Base-by-base conservation (phyloP, 2,329 filamentous ascomycete species). In the Samsoniella hepiali region DNA sequence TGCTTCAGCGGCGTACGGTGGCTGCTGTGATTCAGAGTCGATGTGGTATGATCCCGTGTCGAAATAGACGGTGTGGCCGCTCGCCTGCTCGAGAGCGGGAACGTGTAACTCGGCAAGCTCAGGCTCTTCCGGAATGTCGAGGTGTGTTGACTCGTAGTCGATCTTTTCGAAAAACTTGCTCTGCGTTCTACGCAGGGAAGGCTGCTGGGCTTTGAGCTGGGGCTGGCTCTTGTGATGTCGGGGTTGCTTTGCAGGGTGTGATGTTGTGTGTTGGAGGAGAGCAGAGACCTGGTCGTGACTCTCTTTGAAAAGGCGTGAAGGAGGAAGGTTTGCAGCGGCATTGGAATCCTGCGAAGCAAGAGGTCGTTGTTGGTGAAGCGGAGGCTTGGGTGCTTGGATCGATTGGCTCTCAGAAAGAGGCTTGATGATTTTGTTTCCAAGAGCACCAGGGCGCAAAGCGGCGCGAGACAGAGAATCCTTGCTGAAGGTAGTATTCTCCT, bases 221-320 rank as follows among this genome's bases (percentile, higher is more conserved):
- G 83, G 82, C 71, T 85, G 83, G 69, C 82, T 84, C 71, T 80
- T 83, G 74, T 81, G 74, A 57, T 84, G 82, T 40, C 82, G 81
- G 64, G 78, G 76, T 60, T 77, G 75, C 34, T 72, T 68, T 40
- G 72, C 64, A 53, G 69, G 65, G 27, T 67, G 45, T 34, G 51
- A 64, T 49, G 62, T 27, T 32, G 29, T 55, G 44, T 15, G 6
- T 32, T 51, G 31, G 27, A 53, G 45, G 10, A 56, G 50, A 3
- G 54, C 44, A 27, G 53, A 36, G 45, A 51, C 34, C 13, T 44
- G 53, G 13, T 58, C 44, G 7, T 62, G 59, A 3, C 29, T 27
- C 32, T 56, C 50, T 32, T 34, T 47, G 22, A 31, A 40, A 31
- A 40, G 34, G 10, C 45, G 34, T 54, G 59, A 44, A 31, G 63